Evolutionary conservation across 331 rosid species (phyloP).

Genomic region (Cydonia oblonga): DNA sequence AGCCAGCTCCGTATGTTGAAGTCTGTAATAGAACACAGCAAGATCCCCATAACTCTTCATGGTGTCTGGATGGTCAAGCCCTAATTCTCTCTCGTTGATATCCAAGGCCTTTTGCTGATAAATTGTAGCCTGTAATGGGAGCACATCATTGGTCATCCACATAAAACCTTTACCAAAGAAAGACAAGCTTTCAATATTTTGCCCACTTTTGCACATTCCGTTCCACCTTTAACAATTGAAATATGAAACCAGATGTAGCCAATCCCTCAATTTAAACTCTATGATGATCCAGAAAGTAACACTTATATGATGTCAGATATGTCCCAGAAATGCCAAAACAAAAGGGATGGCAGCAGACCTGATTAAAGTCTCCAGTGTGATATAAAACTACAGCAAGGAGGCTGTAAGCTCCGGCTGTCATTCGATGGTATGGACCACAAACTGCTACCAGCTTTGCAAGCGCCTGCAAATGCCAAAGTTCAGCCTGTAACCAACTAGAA

Average conservation of each 20-base stretch:
- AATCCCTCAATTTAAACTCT: neutral
- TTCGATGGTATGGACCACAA: conserved; percentile 97
- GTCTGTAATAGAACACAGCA: conserved; percentile 97
- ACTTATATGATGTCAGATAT: neutral
- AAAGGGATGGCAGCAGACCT: conserved; percentile 35
- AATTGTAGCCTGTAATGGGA: conserved; percentile 71
- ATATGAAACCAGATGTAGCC: neutral
- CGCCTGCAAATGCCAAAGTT: conserved; percentile 50
- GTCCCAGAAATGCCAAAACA: conserved; percentile 20
- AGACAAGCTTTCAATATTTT: neutral
- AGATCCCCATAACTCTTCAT: conserved; percentile 99
- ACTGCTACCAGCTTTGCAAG: conserved; percentile 94
- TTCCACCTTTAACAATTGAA: neutral
- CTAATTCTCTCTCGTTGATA: conserved; percentile 94
- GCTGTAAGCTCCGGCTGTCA: conserved; percentile 99
- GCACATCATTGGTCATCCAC: conserved; percentile 10
- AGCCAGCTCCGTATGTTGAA: conserved; percentile 97
- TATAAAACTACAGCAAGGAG: conserved; percentile 97
- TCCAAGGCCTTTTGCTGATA: conserved; percentile 98
- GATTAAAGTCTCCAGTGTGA: conserved; percentile 98
- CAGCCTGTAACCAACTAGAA: conserved; percentile 9
- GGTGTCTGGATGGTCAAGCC: conserved; percentile 99
- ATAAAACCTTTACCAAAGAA: conserved; percentile 12
- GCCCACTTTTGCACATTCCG: neutral
- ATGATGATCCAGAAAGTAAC: neutral